Evolutionary conservation across 1,284 basidiomycete genomes (phyloP), one percentile per base, ranked within the genome.

Genomic region (Boletus mariae): DNA sequence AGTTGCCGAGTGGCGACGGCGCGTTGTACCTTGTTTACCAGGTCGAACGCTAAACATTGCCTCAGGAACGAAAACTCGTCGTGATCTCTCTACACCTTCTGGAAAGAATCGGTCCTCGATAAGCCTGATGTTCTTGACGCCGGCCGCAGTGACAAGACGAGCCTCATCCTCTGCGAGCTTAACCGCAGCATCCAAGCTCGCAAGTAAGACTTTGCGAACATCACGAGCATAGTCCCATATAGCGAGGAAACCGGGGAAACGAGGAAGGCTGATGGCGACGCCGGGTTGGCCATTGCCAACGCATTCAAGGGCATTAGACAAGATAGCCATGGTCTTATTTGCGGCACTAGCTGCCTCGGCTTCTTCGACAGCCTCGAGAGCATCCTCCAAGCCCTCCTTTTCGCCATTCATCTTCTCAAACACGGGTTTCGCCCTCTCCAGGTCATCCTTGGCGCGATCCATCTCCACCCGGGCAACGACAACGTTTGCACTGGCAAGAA

Each of bases 211-310:
- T 48, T 75, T 76, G 58, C 93, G 85, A 53, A 98, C 93, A 47
- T 94, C 92, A 25, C 78, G 77, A 0, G 91, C 92, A 65, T 97
- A 99, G 59, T 94, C 87, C 89, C 89, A 96, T 45, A 96, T 78
- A 35, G 85, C 82, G 38, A 95, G 72, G 13, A 99, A 68, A 34
- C 97, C 96, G 5, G 94, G 90, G 73, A 95, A 99, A 0, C 81
- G 73, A 6, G 97, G 97, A 69, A 97, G 76, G 12, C 73, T 68
- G 20, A 84, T 64, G 8, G 76, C 63, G 20, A 80, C 77, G 47
- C 80, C 87, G 46, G 84, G 79, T 63, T 87, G 81, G 45, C 94
- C 96, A 58, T 80, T 76, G 4, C 83, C 87, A 52, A 98, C 84
- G 13, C 82, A 79, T 47, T 93, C 87, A 12, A 99, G 73, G 5